Conservation (phyloP, 164 flowering plant species). For the Cinnamomum micranthum region DNA sequence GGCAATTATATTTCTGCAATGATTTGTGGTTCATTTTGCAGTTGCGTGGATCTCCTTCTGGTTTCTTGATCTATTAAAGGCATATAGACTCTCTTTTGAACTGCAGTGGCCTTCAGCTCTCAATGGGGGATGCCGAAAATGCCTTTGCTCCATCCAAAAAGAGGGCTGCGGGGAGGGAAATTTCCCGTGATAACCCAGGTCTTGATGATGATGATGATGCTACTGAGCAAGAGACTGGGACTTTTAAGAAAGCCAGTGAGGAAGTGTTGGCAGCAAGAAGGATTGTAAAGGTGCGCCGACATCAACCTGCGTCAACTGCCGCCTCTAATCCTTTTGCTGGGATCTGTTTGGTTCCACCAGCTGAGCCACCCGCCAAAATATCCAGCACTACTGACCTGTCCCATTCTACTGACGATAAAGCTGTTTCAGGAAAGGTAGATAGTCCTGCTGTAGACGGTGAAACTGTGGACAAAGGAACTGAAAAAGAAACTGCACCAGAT, state of each 20-base stretch:
- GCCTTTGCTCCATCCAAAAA: conserved; percentile 72
- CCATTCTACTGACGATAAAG: conserved; percentile 21
- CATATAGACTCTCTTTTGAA: neutral
- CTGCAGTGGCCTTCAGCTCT: neutral
- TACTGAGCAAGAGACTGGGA: conserved; percentile 61
- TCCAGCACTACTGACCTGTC: neutral
- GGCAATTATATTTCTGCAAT: neutral
- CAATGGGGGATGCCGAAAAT: conserved; percentile 69
- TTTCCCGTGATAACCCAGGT: conserved; percentile 74
- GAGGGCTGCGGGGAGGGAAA: conserved; percentile 81
- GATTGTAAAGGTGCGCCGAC: conserved; percentile 84
- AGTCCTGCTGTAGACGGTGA: conserved; percentile 2
- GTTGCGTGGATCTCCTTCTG: neutral
- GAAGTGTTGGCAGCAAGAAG: conserved; percentile 84
- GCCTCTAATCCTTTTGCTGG: conserved; percentile 80
- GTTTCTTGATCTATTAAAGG: neutral
- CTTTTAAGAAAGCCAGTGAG: conserved; percentile 83
- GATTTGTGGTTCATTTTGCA: neutral
- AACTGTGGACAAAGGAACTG: conserved; percentile 22
- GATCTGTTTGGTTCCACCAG: conserved; percentile 50
- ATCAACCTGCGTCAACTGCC: conserved; percentile 29
- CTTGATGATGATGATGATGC: conserved; percentile 68
- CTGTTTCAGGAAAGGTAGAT: conserved; percentile 20
- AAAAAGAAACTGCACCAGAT: conserved; percentile 7
- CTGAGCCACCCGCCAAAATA: neutral